phyloP scores from a whole-genome alignment of 2,329 filamentous ascomycete genomes.

The Fusarium continuum region DNA sequence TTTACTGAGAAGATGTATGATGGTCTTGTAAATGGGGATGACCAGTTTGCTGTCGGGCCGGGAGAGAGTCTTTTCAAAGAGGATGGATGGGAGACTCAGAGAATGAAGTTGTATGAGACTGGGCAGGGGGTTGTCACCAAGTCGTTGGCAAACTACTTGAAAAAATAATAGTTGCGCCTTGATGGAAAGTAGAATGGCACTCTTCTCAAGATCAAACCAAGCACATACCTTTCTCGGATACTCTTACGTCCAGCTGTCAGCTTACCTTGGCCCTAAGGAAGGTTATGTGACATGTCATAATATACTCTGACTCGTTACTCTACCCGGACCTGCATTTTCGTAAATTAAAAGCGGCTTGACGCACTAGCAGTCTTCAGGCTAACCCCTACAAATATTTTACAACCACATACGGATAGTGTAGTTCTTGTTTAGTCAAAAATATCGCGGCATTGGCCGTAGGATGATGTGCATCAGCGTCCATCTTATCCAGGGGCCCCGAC shows the following conservation, averaged over 20 bases:
- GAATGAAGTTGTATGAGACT: conserved; percentile 28
- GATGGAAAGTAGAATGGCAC: not conserved
- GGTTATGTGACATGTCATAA: too few relatives aligned
- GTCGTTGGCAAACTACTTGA: conserved; percentile 20
- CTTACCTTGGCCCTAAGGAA: too few relatives aligned
- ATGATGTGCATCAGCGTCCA: not conserved
- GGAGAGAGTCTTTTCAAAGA: conserved; percentile 37
- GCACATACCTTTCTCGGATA: not conserved
- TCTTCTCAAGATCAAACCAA: not conserved
- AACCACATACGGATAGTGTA: too few relatives aligned
- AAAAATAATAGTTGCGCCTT: not conserved
- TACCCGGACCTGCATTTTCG: too few relatives aligned
- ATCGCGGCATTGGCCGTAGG: not conserved
- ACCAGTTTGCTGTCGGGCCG: conserved; percentile 40
- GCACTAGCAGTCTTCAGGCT: too few relatives aligned
- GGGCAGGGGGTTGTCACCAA: conserved; percentile 11
- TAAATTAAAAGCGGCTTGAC: too few relatives aligned
- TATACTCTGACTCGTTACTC: too few relatives aligned
- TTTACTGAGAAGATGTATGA: conserved; percentile 53
- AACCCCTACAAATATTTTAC: too few relatives aligned
- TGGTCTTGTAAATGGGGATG: conserved; percentile 33
- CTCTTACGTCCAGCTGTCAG: too few relatives aligned
- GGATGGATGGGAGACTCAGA: conserved; percentile 38
- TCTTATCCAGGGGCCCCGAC: not conserved
- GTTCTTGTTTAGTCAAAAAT: not conserved